Evolutionary conservation across 2,329 filamentous ascomycete genomes (phyloP), one percentile per base, ranked within the genome.

Genomic region (Ciborinia camelliae): DNA sequence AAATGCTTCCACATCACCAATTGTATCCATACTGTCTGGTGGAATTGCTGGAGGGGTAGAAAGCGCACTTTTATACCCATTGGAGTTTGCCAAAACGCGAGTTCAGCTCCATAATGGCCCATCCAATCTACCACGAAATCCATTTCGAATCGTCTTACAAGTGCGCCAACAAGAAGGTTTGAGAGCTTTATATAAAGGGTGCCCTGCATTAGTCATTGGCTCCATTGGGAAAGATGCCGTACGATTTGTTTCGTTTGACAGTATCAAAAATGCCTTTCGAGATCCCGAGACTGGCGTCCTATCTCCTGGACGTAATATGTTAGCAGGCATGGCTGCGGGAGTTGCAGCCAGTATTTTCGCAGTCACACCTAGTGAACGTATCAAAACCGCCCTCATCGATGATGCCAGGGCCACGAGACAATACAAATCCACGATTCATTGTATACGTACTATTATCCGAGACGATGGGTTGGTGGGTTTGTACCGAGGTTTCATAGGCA

Each of bases 41-140:
- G 69, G 71, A 1, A 68, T 73, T 12, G 70, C 72, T 12, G 68
- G 70, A 20, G 72, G 71, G 6, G 62, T 64, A 48, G 66, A 65
- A 55, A 52, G 58, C 1, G 52, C 43, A 23, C 57, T 62, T 7
- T 67, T 66, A 20, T 88, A 88, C 73, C 86, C 86, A 0, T 84
- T 89, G 70, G 86, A 89, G 71, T 90, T 88, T 69, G 85, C 86
- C 62, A 90, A 90, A 75, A 89, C 86, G 0, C 78, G 84, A 63
- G 81, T 85, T 3, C 85, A 89, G 68, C 77, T 87, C n/a, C 77
- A 75, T 76, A 65, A 72, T 76, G 48, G 76, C 1, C 54, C 41
- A 48, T 64, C 66, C 1, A 76, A 78, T 15, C 77, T 79, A 10
- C 80, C 82, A 0, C 77, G 77, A 48, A 89, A 89, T 63, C 86